A percentile compares a stretch with the other conserved stretches of the same genome.
Conservation (phyloP, 2,329 filamentous ascomycete genomes). For the Sclerotinia glacialis region DNA sequence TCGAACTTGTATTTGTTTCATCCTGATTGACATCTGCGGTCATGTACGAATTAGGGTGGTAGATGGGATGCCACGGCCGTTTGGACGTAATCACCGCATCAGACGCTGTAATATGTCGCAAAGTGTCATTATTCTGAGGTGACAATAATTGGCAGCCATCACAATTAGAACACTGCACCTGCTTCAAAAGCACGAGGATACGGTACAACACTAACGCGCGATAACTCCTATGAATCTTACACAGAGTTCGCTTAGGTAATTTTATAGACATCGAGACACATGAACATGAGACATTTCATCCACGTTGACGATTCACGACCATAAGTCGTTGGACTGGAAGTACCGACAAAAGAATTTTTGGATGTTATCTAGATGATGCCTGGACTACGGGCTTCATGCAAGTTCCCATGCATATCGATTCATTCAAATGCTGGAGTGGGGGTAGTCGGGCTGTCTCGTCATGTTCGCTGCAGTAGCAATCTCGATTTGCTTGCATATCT, state of each 20-base stretch:
- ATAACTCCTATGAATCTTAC: conserved; percentile 8
- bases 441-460: background rate
- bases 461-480: conserved; percentile 4
- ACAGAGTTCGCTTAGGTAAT: background rate
- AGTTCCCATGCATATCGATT: background rate
- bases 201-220: conserved; percentile 7
- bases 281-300: conserved; percentile 3
- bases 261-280: conserved; percentile 1
- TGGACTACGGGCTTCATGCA: background rate
- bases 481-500: background rate
- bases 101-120: background rate
- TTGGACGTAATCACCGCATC: conserved; percentile 5
- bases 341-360: background rate
- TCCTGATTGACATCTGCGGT: conserved; percentile 20
- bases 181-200: background rate
- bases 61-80: conserved; percentile 9
- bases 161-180: background rate
- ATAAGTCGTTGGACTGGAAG: conserved; percentile 8
- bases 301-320: conserved; percentile 6
- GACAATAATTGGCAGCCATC: conserved; percentile 1
- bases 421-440: background rate
- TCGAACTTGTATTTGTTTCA: conserved; percentile 18
- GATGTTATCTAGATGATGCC: background rate
- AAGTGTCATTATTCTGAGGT: conserved; percentile 5
- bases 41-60: conserved; percentile 13